These are phyloP conservation scores for Dissophora globulifera DNA, from an alignment of 192 early-diverging fungal genomes.

Conservation along the genomic window DNA sequence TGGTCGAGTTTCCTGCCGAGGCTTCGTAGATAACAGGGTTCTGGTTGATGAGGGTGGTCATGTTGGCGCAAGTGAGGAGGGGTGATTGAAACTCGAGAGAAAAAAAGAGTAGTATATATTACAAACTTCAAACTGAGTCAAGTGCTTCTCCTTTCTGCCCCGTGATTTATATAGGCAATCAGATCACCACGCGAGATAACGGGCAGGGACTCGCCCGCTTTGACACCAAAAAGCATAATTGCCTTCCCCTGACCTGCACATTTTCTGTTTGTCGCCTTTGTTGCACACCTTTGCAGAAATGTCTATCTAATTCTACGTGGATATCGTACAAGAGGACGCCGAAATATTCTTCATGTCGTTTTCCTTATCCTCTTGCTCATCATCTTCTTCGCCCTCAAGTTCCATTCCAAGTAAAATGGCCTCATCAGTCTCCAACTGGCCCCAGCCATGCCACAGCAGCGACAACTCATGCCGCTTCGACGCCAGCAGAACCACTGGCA, in stretches of 20 bases:
- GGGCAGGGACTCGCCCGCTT: too few species aligned
- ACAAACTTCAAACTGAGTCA: too few species aligned
- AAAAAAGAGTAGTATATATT: too few species aligned
- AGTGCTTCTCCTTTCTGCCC: too few species aligned
- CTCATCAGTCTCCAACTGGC: conserved; percentile 13
- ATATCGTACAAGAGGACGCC: neutral
- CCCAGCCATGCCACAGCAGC: conserved; percentile 52
- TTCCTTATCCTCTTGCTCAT: conserved; percentile 6
- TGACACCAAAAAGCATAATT: too few species aligned
- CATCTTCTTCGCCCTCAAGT: neutral
- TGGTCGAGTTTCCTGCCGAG: conserved; percentile 40
- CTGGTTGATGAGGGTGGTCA: conserved; percentile 52
- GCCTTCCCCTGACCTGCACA: too few species aligned
- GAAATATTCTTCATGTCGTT: too few species aligned
- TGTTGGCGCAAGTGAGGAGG: neutral
- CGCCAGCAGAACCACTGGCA: conserved; percentile 43
- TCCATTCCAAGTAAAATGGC: neutral
- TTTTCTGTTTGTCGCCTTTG: too few species aligned
- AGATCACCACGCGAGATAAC: too few species aligned
- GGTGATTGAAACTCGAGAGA: neutral
- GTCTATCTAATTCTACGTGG: too few species aligned
- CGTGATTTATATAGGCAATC: too few species aligned
- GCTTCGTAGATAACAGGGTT: conserved; percentile 54
- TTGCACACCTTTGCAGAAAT: too few species aligned
- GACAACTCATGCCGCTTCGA: conserved; percentile 43